Conservation (phyloP, 2,329 filamentous ascomycete genomes). For the Cladosporium sp. region DNA sequence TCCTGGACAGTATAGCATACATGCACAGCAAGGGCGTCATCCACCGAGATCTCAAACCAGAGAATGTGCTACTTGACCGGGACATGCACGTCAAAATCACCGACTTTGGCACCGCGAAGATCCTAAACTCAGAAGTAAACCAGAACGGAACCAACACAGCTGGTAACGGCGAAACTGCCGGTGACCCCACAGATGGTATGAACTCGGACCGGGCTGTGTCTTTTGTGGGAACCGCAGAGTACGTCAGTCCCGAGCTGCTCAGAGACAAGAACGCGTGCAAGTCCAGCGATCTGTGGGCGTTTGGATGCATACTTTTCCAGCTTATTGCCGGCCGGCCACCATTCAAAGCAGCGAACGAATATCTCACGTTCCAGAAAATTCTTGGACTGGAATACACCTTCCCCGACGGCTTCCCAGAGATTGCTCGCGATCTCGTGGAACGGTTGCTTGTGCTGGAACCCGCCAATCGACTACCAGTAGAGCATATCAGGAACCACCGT, state of each 20-base stretch:
- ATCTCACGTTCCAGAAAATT: slow-evolving; percentile 97
- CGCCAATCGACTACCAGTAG: slow-evolving; percentile 77
- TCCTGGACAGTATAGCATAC: slow-evolving; percentile 92
- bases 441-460: slow-evolving; percentile 88
- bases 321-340: slow-evolving; percentile 92
- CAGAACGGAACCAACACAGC: slow-evolving; percentile 37
- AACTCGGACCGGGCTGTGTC: slow-evolving; percentile 80
- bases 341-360: slow-evolving; percentile 95
- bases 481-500: slow-evolving; percentile 94
- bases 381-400: slow-evolving; percentile 93
- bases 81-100: slow-evolving; percentile 99
- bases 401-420: slow-evolving; percentile 79
- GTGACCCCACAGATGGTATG: slow-evolving; percentile 55
- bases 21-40: slow-evolving; percentile 98
- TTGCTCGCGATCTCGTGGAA: slow-evolving; percentile 87
- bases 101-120: slow-evolving; percentile 97
- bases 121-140: slow-evolving; percentile 59
- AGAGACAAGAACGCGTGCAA: slow-evolving; percentile 97
- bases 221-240: slow-evolving; percentile 96
- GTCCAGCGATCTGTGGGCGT: slow-evolving; percentile 96
- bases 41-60: slow-evolving; percentile 92
- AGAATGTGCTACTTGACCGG: slow-evolving; percentile 92
- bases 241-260: slow-evolving; percentile 95
- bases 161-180: slow-evolving; percentile 34
- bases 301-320: slow-evolving; percentile 97